phyloP scores from a whole-genome alignment of 176 grass and related monocot genomes.

The Oryza longistaminata region DNA sequence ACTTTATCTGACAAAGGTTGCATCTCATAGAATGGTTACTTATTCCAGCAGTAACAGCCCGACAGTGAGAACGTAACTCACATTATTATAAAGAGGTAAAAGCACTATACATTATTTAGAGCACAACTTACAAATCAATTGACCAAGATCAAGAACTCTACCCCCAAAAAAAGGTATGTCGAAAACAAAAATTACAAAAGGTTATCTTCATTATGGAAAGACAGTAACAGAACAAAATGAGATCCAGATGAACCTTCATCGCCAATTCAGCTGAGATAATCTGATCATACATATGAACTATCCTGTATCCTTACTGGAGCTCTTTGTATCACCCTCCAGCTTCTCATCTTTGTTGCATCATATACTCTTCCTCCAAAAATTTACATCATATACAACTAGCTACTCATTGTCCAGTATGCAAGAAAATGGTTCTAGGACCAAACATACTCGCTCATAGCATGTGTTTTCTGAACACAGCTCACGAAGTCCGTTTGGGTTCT shows the following conservation, averaged over 20 bases:
- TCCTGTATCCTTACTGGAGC: not conserved
- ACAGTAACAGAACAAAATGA: not conserved
- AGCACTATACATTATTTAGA: constrained; percentile 2
- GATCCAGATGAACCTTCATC: not conserved
- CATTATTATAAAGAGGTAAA: not conserved
- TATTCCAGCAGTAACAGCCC: not conserved
- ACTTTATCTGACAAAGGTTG: not conserved
- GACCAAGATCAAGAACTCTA: constrained; percentile 17
- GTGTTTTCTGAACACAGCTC: constrained; percentile 33
- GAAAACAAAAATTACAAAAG: not conserved
- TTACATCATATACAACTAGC: constrained; percentile 50
- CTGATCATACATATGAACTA: not conserved
- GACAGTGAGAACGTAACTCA: not conserved
- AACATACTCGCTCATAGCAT: not conserved
- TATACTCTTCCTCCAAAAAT: constrained; percentile 34
- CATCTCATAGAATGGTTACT: not conserved
- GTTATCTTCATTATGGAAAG: constrained; percentile 4
- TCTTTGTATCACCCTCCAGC: not conserved
- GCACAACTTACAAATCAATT: constrained; percentile 35
- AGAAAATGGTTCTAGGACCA: constrained; percentile 37
- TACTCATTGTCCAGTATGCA: constrained; percentile 16
- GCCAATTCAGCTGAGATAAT: not conserved
- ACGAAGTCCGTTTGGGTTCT: constrained; percentile 31
- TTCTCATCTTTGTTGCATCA: constrained; percentile 10
- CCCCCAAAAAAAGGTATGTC: not conserved